These are phyloP conservation scores for Raddia distichophylla DNA, from an alignment of 176 grass and related monocot genomes.

Conservation along the genomic window DNA sequence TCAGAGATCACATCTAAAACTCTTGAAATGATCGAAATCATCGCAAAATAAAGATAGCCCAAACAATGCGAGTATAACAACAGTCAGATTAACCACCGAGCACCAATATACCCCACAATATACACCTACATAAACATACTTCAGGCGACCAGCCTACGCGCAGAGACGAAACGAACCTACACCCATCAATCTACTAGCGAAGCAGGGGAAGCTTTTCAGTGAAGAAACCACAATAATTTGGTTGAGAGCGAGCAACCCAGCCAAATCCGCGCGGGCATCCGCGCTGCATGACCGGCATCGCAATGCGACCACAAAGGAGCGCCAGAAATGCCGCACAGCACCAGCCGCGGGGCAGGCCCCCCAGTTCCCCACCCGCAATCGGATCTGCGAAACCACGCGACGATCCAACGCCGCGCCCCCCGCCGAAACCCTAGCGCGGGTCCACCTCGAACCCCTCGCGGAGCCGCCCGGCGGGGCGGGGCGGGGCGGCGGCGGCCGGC, in stretches of 20 bases:
- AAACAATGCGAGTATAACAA: not conserved
- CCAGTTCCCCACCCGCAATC: not conserved
- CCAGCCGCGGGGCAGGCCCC: not conserved
- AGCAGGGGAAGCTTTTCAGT: not conserved
- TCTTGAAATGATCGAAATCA: not conserved
- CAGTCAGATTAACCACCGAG: not conserved
- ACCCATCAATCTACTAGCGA: not conserved
- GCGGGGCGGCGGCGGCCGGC: not conserved
- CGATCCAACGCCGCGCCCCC: not conserved
- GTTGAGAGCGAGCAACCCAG: not conserved
- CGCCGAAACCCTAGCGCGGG: not conserved
- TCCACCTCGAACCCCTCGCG: not conserved
- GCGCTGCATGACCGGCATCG: not conserved
- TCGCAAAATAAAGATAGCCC: not conserved
- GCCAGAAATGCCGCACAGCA: not conserved
- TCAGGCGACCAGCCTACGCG: not conserved
- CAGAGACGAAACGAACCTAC: not conserved
- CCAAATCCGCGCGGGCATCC: not conserved
- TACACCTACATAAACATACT: not conserved
- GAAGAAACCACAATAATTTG: not conserved
- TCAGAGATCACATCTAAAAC: not conserved
- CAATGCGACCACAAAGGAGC: not conserved
- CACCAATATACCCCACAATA: not conserved
- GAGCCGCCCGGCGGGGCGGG: not conserved
- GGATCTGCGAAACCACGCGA: not conserved